phyloP scores from a whole-genome alignment of 2,329 filamentous ascomycete genomes.

The Pezicula radicicola region DNA sequence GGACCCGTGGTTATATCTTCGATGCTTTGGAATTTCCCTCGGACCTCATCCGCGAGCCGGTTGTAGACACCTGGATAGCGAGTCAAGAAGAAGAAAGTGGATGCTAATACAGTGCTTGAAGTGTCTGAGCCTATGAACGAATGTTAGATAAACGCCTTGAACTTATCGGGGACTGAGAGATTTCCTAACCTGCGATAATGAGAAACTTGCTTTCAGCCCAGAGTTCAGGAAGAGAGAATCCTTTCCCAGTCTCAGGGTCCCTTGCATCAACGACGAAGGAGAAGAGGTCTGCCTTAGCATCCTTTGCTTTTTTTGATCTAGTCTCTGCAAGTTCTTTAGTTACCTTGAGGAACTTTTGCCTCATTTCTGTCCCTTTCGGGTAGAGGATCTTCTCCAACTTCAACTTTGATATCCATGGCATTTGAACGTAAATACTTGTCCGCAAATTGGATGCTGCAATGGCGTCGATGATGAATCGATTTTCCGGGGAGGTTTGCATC shows the following conservation, averaged over 20 bases:
- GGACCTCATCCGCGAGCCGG: slow-evolving; percentile 20
- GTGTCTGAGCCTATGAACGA: slow-evolving; percentile 1
- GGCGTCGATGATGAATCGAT: slow-evolving; percentile 61
- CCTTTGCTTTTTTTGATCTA: background rate
- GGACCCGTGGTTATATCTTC: slow-evolving; percentile 26
- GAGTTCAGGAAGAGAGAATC: background rate
- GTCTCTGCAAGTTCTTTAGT: background rate
- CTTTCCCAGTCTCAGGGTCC: background rate
- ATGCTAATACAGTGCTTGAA: slow-evolving; percentile 28
- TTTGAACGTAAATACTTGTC: background rate
- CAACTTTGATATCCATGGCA: too few relatives aligned
- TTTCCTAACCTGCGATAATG: background rate
- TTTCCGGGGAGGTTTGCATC: slow-evolving; percentile 43
- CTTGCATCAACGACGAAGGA: background rate
- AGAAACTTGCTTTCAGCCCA: slow-evolving; percentile 2
- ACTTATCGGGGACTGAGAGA: too few relatives aligned
- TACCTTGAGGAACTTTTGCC: background rate
- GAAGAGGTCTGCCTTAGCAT: slow-evolving; percentile 1
- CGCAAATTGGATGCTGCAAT: slow-evolving; percentile 59
- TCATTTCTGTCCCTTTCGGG: background rate
- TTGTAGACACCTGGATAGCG: slow-evolving; percentile 24
- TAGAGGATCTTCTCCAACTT: too few relatives aligned
- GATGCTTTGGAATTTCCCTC: slow-evolving; percentile 4
- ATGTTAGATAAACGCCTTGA: background rate
- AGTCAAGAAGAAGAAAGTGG: slow-evolving; percentile 35